These are phyloP conservation scores for Fusarium staphyleae DNA, from an alignment of 2,329 filamentous ascomycete genomes.

Conservation along the genomic window DNA sequence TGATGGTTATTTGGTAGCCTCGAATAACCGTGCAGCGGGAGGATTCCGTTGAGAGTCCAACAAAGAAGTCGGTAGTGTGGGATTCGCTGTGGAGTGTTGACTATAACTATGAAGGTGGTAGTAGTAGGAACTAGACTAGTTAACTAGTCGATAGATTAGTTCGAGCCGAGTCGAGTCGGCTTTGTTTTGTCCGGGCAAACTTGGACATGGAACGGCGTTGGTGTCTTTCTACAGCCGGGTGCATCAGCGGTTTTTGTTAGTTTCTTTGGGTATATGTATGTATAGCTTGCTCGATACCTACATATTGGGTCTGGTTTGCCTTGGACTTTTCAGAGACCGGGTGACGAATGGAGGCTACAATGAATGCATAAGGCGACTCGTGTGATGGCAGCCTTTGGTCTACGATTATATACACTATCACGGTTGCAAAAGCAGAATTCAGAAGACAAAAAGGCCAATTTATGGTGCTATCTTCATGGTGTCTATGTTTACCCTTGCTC, in stretches of 20 bases:
- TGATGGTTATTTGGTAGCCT: conserved; percentile 43
- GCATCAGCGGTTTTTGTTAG: conserved; percentile 19
- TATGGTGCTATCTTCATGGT: too few relatives aligned
- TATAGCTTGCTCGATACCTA: conserved; percentile 20
- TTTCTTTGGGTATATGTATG: conserved; percentile 8
- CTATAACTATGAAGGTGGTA: conserved; percentile 58
- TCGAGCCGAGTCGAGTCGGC: background rate
- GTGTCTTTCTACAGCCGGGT: conserved; percentile 17
- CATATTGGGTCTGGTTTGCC: background rate
- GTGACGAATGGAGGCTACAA: conserved; percentile 1
- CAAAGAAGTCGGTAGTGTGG: conserved; percentile 65
- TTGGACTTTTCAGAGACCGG: background rate
- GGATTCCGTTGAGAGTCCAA: conserved; percentile 49
- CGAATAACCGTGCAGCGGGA: conserved; percentile 48
- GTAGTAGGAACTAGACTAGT: conserved; percentile 30
- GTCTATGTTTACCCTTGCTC: too few relatives aligned
- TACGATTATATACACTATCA: background rate
- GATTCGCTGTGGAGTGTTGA: conserved; percentile 69
- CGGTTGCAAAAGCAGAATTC: too few relatives aligned
- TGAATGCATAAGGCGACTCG: background rate
- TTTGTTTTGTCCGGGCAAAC: conserved; percentile 9
- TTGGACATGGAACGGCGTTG: conserved; percentile 21
- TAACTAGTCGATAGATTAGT: background rate
- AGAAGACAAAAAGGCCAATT: too few relatives aligned
- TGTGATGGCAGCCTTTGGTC: conserved; percentile 4